A percentile compares a stretch with the other conserved stretches of the same genome.
Conservation (phyloP, 2,329 filamentous ascomycete genomes). For the Ceratocystis alfenasii region DNA sequence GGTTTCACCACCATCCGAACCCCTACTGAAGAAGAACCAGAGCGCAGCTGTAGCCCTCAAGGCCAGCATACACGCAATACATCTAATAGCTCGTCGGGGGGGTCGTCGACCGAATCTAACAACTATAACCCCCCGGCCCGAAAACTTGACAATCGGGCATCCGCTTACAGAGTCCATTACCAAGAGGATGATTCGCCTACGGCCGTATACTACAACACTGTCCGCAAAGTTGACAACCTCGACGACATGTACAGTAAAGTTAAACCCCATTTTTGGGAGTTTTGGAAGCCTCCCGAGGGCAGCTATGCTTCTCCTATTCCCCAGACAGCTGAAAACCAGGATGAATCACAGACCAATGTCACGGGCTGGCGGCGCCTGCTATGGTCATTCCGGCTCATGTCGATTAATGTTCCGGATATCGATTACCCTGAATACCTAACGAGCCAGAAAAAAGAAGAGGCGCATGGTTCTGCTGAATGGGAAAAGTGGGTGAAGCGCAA, state of each 20-base stretch:
- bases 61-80: constrained; percentile 12
- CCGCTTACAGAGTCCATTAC: constrained; percentile 14
- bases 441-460: constrained; percentile 49
- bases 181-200: constrained; percentile 11
- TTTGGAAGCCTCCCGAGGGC: constrained; percentile 52
- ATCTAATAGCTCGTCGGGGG: neutral
- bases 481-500: constrained; percentile 68
- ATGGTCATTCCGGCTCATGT: constrained; percentile 17
- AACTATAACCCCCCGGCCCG: neutral
- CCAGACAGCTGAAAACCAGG: constrained; percentile 39
- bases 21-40: neutral
- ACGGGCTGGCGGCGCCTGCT: constrained; percentile 34
- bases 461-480: constrained; percentile 51
- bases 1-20: constrained; percentile 35
- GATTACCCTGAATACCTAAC: constrained; percentile 55
- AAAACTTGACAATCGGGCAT: neutral
- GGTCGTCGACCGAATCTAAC: constrained; percentile 15
- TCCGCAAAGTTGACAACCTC: constrained; percentile 38
- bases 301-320: constrained; percentile 51
- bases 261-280: constrained; percentile 45
- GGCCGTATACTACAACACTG: constrained; percentile 36
- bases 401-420: constrained; percentile 32
- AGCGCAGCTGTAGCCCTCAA: constrained; percentile 23
- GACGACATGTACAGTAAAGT: constrained; percentile 40
- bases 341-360: constrained; percentile 30